phyloP scores from a whole-genome alignment of 148 eudicot genomes.

The Linanthus parryae region DNA sequence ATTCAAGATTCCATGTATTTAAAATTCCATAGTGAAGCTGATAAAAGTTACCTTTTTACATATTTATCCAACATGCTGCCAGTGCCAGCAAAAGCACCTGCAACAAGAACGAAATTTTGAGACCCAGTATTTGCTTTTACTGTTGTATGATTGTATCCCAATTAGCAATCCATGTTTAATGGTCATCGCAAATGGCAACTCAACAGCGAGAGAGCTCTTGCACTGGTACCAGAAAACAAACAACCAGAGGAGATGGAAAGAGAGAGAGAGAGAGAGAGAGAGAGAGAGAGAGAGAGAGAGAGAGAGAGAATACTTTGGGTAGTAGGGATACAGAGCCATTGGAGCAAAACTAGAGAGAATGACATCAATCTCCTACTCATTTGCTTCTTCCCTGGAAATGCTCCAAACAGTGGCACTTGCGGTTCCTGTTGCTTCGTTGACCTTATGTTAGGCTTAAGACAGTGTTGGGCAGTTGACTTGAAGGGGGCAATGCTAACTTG shows the following conservation, averaged over 20 bases:
- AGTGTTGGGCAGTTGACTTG: not conserved
- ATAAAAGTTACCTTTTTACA: slow-evolving; percentile 64
- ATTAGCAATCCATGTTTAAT: not conserved
- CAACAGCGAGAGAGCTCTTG: not conserved
- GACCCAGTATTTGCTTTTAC: not conserved
- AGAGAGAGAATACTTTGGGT: not conserved
- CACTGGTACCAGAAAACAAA: not conserved
- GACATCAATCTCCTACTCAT: slow-evolving; percentile 2
- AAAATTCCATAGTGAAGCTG: no score
- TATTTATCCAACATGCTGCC: slow-evolving; percentile 60
- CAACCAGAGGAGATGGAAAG: not conserved
- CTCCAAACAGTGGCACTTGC: not conserved
- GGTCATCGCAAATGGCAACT: not conserved
- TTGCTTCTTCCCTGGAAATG: not conserved
- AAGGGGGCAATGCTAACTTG: slow-evolving; percentile 1
- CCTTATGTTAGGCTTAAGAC: no score
- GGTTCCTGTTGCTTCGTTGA: not conserved
- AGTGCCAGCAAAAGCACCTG: slow-evolving; percentile 65
- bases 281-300: not conserved
- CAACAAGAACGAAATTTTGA: not conserved
- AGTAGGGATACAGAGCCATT: not conserved
- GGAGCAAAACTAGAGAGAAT: not conserved
- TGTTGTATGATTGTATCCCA: not conserved
- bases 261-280: not conserved
- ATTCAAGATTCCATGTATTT: no score